Evolutionary conservation across 2,329 filamentous ascomycete genomes (phyloP).

Genomic region (Nemania abortiva): DNA sequence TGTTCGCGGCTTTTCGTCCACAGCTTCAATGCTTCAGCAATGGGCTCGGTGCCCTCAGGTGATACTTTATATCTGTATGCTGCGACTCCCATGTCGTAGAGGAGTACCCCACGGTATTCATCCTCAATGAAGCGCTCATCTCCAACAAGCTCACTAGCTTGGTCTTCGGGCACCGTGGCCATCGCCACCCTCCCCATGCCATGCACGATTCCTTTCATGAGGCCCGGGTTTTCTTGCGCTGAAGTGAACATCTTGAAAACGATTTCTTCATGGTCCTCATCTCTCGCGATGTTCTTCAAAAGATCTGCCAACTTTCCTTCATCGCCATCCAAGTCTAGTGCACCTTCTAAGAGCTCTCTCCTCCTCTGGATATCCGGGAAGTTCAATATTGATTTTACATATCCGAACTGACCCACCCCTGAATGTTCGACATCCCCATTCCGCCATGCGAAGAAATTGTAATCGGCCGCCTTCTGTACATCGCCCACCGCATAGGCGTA

Average conservation of each 20-base stretch:
- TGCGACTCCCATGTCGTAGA: slow-evolving; percentile 39
- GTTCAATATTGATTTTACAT: slow-evolving; percentile 29
- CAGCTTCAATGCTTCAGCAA: slow-evolving; percentile 37
- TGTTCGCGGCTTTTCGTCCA: slow-evolving; percentile 41
- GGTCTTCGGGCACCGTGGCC: slow-evolving; percentile 2
- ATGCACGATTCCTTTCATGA: slow-evolving; percentile 36
- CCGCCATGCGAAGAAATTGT: slow-evolving; percentile 20
- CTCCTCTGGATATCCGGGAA: slow-evolving; percentile 6
- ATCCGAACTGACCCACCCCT: slow-evolving; percentile 22
- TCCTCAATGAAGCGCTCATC: slow-evolving; percentile 34
- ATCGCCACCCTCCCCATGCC: slow-evolving; percentile 37
- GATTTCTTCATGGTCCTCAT: slow-evolving; percentile 32
- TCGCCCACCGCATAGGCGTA: slow-evolving; percentile 21
- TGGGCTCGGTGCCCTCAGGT: slow-evolving; percentile 31
- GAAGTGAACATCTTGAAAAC: slow-evolving; percentile 38
- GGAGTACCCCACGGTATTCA: slow-evolving; percentile 39
- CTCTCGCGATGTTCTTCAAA: slow-evolving; percentile 38
- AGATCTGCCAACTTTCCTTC: slow-evolving; percentile 29
- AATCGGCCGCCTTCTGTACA: slow-evolving; percentile 17
- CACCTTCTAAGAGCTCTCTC: slow-evolving; percentile 23
- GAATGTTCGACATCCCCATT: slow-evolving; percentile 19
- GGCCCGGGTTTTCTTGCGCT: slow-evolving; percentile 31
- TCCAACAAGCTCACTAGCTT: neutral
- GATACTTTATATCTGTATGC: slow-evolving; percentile 40
- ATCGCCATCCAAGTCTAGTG: slow-evolving; percentile 12